These are phyloP conservation scores for Penicillium glabrum DNA, from an alignment of 2,329 filamentous ascomycete genomes.

Conservation along the genomic window DNA sequence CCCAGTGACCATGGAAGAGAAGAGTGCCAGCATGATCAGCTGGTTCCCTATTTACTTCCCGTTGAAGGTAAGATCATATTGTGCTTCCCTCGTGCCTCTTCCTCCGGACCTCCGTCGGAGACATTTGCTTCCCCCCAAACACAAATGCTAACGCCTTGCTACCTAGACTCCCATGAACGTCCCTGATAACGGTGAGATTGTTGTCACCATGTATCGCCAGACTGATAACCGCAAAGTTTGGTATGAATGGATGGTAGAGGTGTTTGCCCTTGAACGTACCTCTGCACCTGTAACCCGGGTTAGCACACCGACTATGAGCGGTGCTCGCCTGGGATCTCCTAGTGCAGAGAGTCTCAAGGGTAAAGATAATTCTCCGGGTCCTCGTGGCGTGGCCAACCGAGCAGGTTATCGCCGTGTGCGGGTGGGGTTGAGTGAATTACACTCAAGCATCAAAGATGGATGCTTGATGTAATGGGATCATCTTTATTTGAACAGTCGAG, in stretches of 20 bases:
- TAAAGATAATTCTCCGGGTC: slow-evolving; percentile 18
- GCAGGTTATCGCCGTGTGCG: slow-evolving; percentile 30
- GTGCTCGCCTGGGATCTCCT: slow-evolving; percentile 27
- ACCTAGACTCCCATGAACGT: slow-evolving; percentile 77
- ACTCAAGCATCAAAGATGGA: slow-evolving; percentile 51
- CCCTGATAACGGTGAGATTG: slow-evolving; percentile 79
- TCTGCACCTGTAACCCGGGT: slow-evolving; percentile 12
- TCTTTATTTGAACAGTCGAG: background rate
- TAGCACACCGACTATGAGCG: slow-evolving; percentile 31
- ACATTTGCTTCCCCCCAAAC: background rate
- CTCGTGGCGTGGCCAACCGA: slow-evolving; percentile 13
- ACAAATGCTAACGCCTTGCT: background rate
- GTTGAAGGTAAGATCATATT: slow-evolving; percentile 68
- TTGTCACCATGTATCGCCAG: slow-evolving; percentile 92
- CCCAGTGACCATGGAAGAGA: slow-evolving; percentile 84
- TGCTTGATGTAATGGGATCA: slow-evolving; percentile 45
- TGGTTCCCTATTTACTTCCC: slow-evolving; percentile 99
- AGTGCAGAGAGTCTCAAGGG: slow-evolving; percentile 21
- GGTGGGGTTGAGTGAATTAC: slow-evolving; percentile 48
- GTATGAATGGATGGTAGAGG: slow-evolving; percentile 98
- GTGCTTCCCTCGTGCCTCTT: no score
- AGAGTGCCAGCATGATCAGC: slow-evolving; percentile 97
- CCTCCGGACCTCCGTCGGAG: background rate
- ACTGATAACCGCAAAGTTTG: slow-evolving; percentile 95
- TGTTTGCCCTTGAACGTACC: slow-evolving; percentile 54